A percentile compares a stretch with the other conserved stretches of the same genome.
Conservation (phyloP, 768 basidiomycete genomes). For the Lyophyllum shimeji region DNA sequence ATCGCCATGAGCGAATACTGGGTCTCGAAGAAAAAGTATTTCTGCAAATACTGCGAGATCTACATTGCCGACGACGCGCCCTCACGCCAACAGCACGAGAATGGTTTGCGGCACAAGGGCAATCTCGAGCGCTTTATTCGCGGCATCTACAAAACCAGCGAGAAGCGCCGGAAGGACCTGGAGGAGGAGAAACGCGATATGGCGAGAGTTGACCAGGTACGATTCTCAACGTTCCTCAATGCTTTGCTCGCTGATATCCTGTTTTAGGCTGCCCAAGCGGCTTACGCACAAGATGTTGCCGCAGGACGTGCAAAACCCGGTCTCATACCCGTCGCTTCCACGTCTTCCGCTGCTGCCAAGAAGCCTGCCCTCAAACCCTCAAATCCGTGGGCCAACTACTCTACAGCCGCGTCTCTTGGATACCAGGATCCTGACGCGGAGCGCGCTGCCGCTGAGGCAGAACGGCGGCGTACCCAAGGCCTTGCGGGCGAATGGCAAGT, state of each 20-base stretch:
- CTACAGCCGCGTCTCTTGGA: slow-evolving; percentile 84
- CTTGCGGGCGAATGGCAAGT: slow-evolving; percentile 78
- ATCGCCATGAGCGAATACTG: slow-evolving; percentile 83
- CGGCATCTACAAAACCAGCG: slow-evolving; percentile 89
- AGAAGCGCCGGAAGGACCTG: slow-evolving; percentile 79
- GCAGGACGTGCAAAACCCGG: slow-evolving; percentile 54
- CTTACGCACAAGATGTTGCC: slow-evolving; percentile 78
- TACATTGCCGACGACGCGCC: slow-evolving; percentile 96
- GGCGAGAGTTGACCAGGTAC: slow-evolving; percentile 77
- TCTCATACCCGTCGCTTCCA: slow-evolving; percentile 30
- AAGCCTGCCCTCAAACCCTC: slow-evolving; percentile 52
- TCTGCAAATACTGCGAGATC: slow-evolving; percentile 96
- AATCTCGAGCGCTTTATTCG: slow-evolving; percentile 91
- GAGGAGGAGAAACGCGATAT: slow-evolving; percentile 91
- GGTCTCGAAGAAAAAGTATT: slow-evolving; percentile 91
- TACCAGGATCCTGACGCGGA: slow-evolving; percentile 77
- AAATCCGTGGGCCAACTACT: slow-evolving; percentile 80
- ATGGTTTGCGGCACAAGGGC: slow-evolving; percentile 90
- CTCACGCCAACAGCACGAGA: slow-evolving; percentile 89
- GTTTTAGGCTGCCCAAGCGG: slow-evolving; percentile 72
- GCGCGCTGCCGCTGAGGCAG: slow-evolving; percentile 55
- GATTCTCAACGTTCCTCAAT: slow-evolving; percentile 13
- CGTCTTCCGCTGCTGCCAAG: slow-evolving; percentile 32
- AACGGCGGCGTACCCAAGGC: slow-evolving; percentile 62
- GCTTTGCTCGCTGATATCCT: background rate